Conservation (phyloP, 805 yeast species). For the Suhomyces xylopsoci region DNA sequence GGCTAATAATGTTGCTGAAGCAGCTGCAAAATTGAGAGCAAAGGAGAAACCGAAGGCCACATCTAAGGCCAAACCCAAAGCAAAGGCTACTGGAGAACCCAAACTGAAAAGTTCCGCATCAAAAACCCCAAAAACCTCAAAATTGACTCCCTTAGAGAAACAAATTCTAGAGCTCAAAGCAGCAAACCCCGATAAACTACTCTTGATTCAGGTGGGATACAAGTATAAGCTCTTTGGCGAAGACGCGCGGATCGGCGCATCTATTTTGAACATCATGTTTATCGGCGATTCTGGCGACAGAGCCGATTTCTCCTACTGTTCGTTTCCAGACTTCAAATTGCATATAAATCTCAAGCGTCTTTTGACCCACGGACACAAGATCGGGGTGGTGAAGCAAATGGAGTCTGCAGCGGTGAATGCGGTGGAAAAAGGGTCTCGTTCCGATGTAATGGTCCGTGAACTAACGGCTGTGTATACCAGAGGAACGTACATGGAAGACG, state of each 20-base stretch:
- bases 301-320: constrained; percentile 72
- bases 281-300: constrained; percentile 54
- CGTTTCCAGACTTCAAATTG: constrained; percentile 76
- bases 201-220: constrained; percentile 88
- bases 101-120: neutral
- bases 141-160: constrained; percentile 68
- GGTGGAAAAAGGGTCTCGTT: constrained; percentile 44
- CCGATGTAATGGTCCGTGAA: constrained; percentile 60
- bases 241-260: constrained; percentile 73
- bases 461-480: constrained; percentile 72
- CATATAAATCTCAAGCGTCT: constrained; percentile 74
- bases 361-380: constrained; percentile 68
- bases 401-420: constrained; percentile 77
- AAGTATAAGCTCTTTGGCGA: constrained; percentile 83
- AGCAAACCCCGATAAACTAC: constrained; percentile 59
- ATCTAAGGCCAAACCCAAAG: neutral
- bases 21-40: neutral
- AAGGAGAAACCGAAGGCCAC: neutral
- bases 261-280: constrained; percentile 64
- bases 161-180: constrained; percentile 70
- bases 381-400: constrained; percentile 82
- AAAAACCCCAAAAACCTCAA: constrained; percentile 2
- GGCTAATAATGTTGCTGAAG: neutral
- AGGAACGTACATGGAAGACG: constrained; percentile 78
- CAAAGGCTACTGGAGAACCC: neutral